Conservation (phyloP, 2,329 filamentous ascomycete species). For the Macrophomina tecta region DNA sequence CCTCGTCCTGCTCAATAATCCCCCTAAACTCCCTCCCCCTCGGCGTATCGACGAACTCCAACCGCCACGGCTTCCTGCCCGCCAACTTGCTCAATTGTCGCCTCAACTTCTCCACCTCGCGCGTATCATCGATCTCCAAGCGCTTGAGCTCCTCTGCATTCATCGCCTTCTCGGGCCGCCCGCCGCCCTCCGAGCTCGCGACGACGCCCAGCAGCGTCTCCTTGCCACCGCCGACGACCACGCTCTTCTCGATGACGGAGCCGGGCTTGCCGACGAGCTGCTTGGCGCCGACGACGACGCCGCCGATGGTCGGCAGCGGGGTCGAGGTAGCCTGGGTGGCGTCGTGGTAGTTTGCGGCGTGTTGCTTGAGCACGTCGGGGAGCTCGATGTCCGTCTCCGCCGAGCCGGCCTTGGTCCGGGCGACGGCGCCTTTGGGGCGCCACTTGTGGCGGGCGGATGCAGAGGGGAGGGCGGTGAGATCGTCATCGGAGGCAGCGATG, state of each 20-base stretch:
- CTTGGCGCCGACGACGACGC: conserved; percentile 64
- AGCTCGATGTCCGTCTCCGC: conserved; percentile 12
- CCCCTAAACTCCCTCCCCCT: conserved; percentile 71
- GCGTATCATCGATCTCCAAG: conserved; percentile 66
- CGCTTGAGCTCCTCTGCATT: conserved; percentile 71
- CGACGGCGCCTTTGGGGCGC: not conserved
- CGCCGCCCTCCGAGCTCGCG: conserved; percentile 65
- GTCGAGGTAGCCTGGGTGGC: conserved; percentile 32
- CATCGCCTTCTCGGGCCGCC: conserved; percentile 58
- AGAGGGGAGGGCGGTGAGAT: conserved; percentile 58
- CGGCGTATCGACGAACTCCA: conserved; percentile 77
- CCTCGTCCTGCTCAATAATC: conserved; percentile 66
- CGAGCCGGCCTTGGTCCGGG: not conserved
- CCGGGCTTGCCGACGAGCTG: conserved; percentile 62
- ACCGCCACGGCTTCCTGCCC: conserved; percentile 75
- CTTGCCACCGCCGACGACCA: conserved; percentile 57
- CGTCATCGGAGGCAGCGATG: conserved; percentile 61
- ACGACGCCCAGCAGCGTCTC: conserved; percentile 60
- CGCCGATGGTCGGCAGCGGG: conserved; percentile 58
- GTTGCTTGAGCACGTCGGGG: conserved; percentile 32
- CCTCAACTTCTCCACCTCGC: conserved; percentile 72
- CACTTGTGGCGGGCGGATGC: conserved; percentile 28
- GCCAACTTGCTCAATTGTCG: conserved; percentile 72
- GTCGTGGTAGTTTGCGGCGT: conserved; percentile 31
- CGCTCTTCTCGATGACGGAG: conserved; percentile 60